Percentiles rank a stretch among this genome's conserved stretches.
phyloP scores from a whole-genome alignment of 208 protist genomes.

The Sergeia podlipaevii region DNA sequence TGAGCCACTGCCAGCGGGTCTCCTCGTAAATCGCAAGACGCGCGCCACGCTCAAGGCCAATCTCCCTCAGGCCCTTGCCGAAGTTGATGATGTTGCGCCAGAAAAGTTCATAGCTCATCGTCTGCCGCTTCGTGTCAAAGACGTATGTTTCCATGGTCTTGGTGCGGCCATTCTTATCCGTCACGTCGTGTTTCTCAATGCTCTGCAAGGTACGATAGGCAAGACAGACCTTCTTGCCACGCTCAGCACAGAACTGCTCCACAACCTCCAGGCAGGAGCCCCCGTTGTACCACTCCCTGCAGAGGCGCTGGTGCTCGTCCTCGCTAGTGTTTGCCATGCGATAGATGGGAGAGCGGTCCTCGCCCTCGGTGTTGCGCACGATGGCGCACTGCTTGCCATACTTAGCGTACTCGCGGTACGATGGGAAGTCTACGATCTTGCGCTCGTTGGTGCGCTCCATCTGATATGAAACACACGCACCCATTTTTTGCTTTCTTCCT shows the following conservation, averaged over 20 bases:
- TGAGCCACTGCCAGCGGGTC: constrained; percentile 85
- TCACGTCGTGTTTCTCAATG: constrained; percentile 38
- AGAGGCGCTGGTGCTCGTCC: constrained; percentile 35
- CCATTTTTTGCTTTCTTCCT: constrained; percentile 40
- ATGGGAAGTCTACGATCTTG: constrained; percentile 34
- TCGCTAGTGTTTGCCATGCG: constrained; percentile 51
- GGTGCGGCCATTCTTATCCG: constrained; percentile 25
- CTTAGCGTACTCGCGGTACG: constrained; percentile 32
- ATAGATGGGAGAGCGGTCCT: constrained; percentile 53
- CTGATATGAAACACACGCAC: constrained; percentile 35
- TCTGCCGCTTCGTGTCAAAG: constrained; percentile 44
- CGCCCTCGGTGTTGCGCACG: constrained; percentile 30
- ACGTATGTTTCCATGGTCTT: constrained; percentile 64
- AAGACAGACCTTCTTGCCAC: constrained; percentile 35
- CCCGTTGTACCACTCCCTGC: constrained; percentile 34
- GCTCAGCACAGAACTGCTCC: constrained; percentile 35
- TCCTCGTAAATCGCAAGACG: constrained; percentile 70
- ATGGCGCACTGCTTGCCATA: constrained; percentile 35
- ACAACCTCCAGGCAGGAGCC: constrained; percentile 34
- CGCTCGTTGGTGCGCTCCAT: constrained; percentile 37
- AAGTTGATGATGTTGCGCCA: constrained; percentile 54
- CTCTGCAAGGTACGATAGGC: constrained; percentile 43
- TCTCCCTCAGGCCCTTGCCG: constrained; percentile 39
- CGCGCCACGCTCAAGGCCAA: constrained; percentile 49
- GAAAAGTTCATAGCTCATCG: constrained; percentile 45